Conservation (phyloP, 768 basidiomycete species). For the Leccinum subtestaceum region DNA sequence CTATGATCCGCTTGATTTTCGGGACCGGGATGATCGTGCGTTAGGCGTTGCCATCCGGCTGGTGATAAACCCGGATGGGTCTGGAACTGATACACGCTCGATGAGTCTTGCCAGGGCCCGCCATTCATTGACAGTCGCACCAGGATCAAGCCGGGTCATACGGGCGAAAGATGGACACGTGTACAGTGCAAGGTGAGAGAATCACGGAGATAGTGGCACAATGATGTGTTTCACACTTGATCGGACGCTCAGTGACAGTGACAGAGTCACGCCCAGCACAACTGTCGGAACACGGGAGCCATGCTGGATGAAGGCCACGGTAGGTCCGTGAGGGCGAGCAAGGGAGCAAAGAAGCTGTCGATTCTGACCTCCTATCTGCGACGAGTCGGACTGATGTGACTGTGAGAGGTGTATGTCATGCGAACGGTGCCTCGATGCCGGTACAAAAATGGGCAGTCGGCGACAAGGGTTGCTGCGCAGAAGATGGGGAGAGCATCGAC, state of each 20-base stretch:
- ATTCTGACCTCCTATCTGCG: neutral
- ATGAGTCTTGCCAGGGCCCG: neutral
- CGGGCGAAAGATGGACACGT: neutral
- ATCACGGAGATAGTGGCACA: constrained; percentile 1
- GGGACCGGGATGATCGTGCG: neutral
- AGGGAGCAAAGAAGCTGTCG: neutral
- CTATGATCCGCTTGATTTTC: neutral
- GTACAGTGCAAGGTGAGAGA: constrained; percentile 1
- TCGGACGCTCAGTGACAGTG: neutral
- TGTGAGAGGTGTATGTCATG: neutral
- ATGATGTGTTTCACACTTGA: constrained; percentile 1
- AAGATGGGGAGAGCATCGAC: neutral
- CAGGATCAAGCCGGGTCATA: neutral
- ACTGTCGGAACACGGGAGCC: neutral
- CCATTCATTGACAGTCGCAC: neutral
- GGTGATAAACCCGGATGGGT: neutral
- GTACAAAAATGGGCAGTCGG: neutral
- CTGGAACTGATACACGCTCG: neutral
- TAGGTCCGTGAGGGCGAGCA: neutral
- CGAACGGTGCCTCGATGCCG: neutral
- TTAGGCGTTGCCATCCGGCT: neutral
- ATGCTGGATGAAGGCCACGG: neutral
- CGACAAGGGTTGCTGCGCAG: constrained; percentile 3
- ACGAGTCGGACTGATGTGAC: neutral
- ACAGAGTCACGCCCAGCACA: neutral